Conservation (phyloP, 2,329 filamentous ascomycete genomes). For the Calonectria honghensis region DNA sequence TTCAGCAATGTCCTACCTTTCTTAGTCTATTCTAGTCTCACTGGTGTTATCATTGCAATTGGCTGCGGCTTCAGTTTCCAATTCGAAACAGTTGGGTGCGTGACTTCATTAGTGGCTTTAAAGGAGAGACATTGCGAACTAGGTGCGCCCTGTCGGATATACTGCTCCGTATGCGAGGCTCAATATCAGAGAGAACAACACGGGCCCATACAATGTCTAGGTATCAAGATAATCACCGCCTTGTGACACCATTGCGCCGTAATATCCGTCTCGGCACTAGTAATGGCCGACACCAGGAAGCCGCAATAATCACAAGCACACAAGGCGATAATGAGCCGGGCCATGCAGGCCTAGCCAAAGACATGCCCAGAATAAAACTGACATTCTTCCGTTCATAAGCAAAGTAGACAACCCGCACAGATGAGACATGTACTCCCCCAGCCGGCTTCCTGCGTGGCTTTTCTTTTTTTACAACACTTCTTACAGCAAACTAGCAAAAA, state of each 20-base stretch:
- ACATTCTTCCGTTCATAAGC: neutral
- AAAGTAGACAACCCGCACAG: neutral
- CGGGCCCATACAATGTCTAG: neutral
- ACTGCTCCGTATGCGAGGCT: neutral
- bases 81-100: neutral
- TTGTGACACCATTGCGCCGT: neutral
- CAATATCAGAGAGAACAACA: neutral
- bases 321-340: neutral
- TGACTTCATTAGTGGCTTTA: neutral
- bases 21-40: neutral
- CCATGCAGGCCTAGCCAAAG: neutral
- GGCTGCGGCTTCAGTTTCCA: neutral
- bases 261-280: neutral
- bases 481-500: constrained; percentile 28
- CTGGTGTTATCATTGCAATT: neutral
- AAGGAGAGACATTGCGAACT: neutral
- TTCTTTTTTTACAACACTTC: constrained; percentile 13
- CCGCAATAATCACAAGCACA: neutral
- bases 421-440: neutral
- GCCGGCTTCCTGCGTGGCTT: neutral
- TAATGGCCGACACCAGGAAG: neutral
- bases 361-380: neutral
- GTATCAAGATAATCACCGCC: neutral
- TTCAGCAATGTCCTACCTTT: neutral
- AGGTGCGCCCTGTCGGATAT: neutral